Conservation (phyloP, 2,329 filamentous ascomycete species). For the Fusarium robinianum region DNA sequence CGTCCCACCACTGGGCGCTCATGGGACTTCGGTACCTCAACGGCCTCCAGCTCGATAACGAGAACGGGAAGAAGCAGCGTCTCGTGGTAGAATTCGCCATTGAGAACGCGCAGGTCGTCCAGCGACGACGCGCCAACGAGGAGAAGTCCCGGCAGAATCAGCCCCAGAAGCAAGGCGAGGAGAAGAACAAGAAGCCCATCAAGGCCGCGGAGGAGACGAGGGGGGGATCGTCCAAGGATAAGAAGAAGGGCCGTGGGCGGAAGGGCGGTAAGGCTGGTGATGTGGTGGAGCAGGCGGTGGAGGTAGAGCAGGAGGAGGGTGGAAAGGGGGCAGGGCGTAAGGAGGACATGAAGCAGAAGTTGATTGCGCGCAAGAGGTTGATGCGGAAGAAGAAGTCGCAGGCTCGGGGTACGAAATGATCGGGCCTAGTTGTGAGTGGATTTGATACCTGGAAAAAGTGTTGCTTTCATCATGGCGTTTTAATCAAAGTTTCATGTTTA, state of each 20-base stretch:
- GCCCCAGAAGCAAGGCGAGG: too few species aligned
- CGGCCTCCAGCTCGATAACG: conserved; percentile 65
- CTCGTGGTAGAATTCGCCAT: conserved; percentile 97
- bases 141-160: conserved; percentile 40
- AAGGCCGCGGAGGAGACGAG: conserved; percentile 25
- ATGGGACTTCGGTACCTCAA: conserved; percentile 97
- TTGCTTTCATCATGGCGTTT: conserved; percentile 15
- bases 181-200: too few species aligned
- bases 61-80: conserved; percentile 79
- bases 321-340: conserved; percentile 45
- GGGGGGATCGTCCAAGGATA: conserved; percentile 26
- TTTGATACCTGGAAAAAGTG: conserved; percentile 24
- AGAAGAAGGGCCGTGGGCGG: conserved; percentile 22
- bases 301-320: conserved; percentile 26
- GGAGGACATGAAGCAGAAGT: conserved; percentile 63
- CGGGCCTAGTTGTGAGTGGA: too few species aligned
- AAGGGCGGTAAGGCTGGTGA: conserved; percentile 23
- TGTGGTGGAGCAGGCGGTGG: conserved; percentile 7
- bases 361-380: conserved; percentile 84
- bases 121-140: conserved; percentile 60
- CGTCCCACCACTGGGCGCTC: conserved; percentile 87
- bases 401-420: conserved; percentile 42
- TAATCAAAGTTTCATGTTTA: too few species aligned
- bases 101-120: conserved; percentile 96
- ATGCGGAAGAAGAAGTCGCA: conserved; percentile 70